Percentiles rank a stretch among this genome's conserved stretches.
These are phyloP conservation scores for Ogataea methylovora DNA, from an alignment of 805 yeast genomes.

Conservation along the genomic window DNA sequence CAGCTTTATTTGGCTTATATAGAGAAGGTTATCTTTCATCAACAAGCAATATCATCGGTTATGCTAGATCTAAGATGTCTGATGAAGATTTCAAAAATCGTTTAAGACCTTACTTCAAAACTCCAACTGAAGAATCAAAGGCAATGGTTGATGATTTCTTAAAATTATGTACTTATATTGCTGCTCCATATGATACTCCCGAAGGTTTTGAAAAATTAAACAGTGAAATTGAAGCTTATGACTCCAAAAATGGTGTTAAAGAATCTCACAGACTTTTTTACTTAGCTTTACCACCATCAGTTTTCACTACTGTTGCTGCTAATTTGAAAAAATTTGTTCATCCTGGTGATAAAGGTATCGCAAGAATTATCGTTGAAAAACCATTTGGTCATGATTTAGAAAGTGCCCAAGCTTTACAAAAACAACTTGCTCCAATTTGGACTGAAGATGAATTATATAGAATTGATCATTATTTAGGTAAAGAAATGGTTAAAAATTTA, in stretches of 20 bases:
- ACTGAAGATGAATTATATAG: slow-evolving; percentile 87
- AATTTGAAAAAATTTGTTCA: slow-evolving; percentile 65
- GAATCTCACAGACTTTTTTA: slow-evolving; percentile 79
- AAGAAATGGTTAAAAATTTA: slow-evolving; percentile 95
- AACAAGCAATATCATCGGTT: slow-evolving; percentile 74
- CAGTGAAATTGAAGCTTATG: slow-evolving; percentile 49
- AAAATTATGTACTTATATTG: slow-evolving; percentile 54
- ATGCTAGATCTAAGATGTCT: slow-evolving; percentile 76
- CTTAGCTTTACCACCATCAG: slow-evolving; percentile 92
- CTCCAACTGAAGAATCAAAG: slow-evolving; percentile 24
- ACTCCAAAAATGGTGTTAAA: slow-evolving; percentile 34
- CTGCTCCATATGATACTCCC: slow-evolving; percentile 74
- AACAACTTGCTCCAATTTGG: slow-evolving; percentile 75
- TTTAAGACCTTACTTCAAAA: slow-evolving; percentile 55
- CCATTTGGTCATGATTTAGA: slow-evolving; percentile 93
- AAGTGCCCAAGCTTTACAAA: slow-evolving; percentile 70
- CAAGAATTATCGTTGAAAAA: slow-evolving; percentile 88
- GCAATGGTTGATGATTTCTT: slow-evolving; percentile 56
- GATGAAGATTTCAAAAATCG: slow-evolving; percentile 62
- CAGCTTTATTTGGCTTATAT: slow-evolving; percentile 70
- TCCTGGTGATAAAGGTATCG: slow-evolving; percentile 53
- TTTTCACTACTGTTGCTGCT: slow-evolving; percentile 70
- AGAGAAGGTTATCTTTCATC: slow-evolving; percentile 72
- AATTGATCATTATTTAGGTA: slow-evolving; percentile 96
- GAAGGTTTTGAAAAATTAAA: slow-evolving; percentile 65